Evolutionary conservation across 306 rosid species (phyloP).

Genomic region (Lablab purpureus): DNA sequence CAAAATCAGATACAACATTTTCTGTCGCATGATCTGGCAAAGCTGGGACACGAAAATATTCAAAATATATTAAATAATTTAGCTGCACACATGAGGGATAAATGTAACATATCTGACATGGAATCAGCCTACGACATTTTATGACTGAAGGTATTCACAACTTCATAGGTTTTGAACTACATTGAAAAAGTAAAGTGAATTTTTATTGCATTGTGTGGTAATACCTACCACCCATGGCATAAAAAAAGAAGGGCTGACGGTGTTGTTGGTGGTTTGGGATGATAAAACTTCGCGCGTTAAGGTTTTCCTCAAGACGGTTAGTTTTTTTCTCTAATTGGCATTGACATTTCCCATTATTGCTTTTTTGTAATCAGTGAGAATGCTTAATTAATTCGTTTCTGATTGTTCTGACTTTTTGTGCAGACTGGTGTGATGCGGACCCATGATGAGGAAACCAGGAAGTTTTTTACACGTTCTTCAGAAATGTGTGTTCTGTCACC

Average conservation of each 20-base stretch:
- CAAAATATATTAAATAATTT: constrained; percentile 51
- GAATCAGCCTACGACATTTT: constrained; percentile 45
- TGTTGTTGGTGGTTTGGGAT: constrained; percentile 88
- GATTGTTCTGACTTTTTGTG: constrained; percentile 43
- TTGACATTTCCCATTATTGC: neutral
- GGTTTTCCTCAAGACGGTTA: constrained; percentile 67
- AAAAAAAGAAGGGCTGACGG: constrained; percentile 92
- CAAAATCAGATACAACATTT: constrained; percentile 62
- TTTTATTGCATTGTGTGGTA: neutral
- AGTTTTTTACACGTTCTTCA: constrained; percentile 91
- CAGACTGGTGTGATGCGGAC: constrained; percentile 89
- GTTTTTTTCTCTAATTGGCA: neutral
- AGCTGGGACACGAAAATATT: constrained; percentile 57
- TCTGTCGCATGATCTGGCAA: constrained; percentile 60
- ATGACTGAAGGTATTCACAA: constrained; percentile 40
- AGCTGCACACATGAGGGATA: constrained; percentile 62
- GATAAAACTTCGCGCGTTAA: constrained; percentile 88
- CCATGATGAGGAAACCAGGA: constrained; percentile 91
- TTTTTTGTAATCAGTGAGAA: neutral
- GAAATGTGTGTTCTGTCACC: constrained; percentile 86
- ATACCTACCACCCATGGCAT: no score
- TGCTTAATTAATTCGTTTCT: neutral
- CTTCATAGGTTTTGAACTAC: constrained; percentile 9
- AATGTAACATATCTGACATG: constrained; percentile 43
- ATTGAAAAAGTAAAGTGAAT: neutral